Conservation (phyloP, 2,329 filamentous ascomycete species). For the Xylariaceae sp. region DNA sequence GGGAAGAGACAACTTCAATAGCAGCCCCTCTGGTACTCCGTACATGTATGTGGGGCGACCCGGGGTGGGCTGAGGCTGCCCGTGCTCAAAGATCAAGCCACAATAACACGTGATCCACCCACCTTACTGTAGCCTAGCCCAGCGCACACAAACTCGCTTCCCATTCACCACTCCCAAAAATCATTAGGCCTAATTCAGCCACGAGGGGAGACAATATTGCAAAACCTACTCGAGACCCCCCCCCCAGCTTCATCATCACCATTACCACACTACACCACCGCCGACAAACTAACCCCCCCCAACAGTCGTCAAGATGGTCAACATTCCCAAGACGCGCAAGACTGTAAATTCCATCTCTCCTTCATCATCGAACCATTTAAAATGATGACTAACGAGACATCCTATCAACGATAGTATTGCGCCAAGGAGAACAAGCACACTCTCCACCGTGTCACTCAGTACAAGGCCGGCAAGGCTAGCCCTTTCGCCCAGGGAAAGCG, state of each 20-base stretch:
- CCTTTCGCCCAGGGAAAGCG: slow-evolving; percentile 21
- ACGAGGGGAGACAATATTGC: slow-evolving; percentile 11
- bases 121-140: too few species aligned
- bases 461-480: slow-evolving; percentile 22
- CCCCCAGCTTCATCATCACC: slow-evolving; percentile 15
- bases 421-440: slow-evolving; percentile 23
- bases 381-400: neutral
- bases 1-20: too few species aligned
- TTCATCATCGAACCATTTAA: neutral
- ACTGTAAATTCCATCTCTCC: too few species aligned
- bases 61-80: too few species aligned
- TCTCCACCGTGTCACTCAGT: slow-evolving; percentile 22
- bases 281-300: slow-evolving; percentile 7
- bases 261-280: slow-evolving; percentile 15
- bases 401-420: slow-evolving; percentile 15
- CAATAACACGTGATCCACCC: slow-evolving; percentile 12
- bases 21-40: too few species aligned
- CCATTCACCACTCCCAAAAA: slow-evolving; percentile 9
- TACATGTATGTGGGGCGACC: too few species aligned
- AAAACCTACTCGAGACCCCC: slow-evolving; percentile 15
- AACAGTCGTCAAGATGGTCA: slow-evolving; percentile 21
- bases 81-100: too few species aligned
- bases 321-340: slow-evolving; percentile 16
- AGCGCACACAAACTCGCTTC: slow-evolving; percentile 15
- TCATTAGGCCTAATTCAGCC: slow-evolving; percentile 13